Base-by-base conservation (phyloP, 352 stramenopile genomes). In the Blastocystis sp. region DNA sequence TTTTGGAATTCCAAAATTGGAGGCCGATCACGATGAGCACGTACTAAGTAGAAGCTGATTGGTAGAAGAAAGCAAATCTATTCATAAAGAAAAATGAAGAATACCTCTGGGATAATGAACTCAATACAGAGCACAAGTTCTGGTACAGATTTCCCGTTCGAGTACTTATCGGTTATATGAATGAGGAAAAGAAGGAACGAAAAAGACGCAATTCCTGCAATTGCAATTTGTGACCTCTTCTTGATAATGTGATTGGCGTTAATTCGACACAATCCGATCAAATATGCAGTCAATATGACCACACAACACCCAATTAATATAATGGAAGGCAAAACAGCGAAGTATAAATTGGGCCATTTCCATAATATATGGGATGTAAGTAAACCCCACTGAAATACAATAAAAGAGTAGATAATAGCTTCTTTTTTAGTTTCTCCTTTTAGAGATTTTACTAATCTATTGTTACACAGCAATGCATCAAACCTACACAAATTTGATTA, bases 101-200 rank as follows among this genome's bases (percentile, higher is more conserved):
- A 16, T 41, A 81, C 47, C 65, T 81, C 70, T 8, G 70, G 70
- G 45, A 81, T 81, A 1, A 81, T 26, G 13, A 81, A 45, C 45
- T 81, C 70, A n/a, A 81, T 37, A 39, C 70, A 81, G 26, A 81
- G 70, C 3, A 81, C 9, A 9, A 81, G 16, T 9, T 41, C 24
- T 11, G 70, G 41, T 6, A 45, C 39, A 62, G 16, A 13, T 65
- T 81, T 81, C 13, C 70, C 47, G 41, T 53, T 45, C 20, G 11
- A 41, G 39, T 45, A 81, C 16, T 65, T 64, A 24, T 81, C 70
- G 8, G 70, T 81, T 45, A 81, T 24, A n/a, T 81, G 70, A 16
- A 81, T 37, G n/a, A 81, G 39, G 54, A 81, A 81, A 47, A 81
- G 70, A 65, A 81, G 70, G 43, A 81, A 39, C 20, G 41, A 81